Evolutionary conservation across 768 basidiomycete species (phyloP).

Genomic region (Lactarius akahatsu): DNA sequence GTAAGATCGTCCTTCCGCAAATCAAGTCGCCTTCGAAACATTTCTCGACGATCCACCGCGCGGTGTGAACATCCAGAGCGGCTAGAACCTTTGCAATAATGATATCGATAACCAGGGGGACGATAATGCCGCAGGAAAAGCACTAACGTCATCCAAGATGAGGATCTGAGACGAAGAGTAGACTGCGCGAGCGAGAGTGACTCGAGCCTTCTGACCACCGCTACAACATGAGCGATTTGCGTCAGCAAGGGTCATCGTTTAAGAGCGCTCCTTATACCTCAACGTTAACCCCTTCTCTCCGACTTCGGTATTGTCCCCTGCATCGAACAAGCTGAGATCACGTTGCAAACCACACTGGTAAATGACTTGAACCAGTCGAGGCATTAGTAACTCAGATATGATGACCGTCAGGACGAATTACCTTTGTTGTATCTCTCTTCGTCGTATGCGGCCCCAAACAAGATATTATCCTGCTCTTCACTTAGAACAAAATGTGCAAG

Average conservation of each 20-base stretch:
- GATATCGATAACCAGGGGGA: not conserved
- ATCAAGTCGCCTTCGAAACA: slow-evolving; percentile 50
- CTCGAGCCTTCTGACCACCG: slow-evolving; percentile 59
- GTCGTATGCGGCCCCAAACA: slow-evolving; percentile 50
- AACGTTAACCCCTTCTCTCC: slow-evolving; percentile 57
- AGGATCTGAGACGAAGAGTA: slow-evolving; percentile 60
- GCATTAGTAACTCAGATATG: not conserved
- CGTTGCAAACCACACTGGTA: slow-evolving; percentile 35
- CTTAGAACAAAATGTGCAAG: not conserved
- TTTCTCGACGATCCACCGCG: slow-evolving; percentile 50
- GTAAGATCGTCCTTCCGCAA: slow-evolving; percentile 47
- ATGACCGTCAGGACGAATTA: slow-evolving; percentile 12
- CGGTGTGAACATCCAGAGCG: slow-evolving; percentile 54
- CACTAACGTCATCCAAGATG: slow-evolving; percentile 66
- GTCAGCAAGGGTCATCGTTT: not conserved
- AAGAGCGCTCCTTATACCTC: slow-evolving; percentile 30
- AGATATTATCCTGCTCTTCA: slow-evolving; percentile 47
- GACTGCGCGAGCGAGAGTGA: slow-evolving; percentile 57
- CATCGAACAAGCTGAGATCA: slow-evolving; percentile 48
- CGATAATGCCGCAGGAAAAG: not conserved
- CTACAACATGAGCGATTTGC: slow-evolving; percentile 27
- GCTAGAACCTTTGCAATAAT: slow-evolving; percentile 39
- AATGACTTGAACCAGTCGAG: slow-evolving; percentile 1
- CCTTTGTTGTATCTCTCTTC: slow-evolving; percentile 45
- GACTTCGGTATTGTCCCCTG: slow-evolving; percentile 53